Evolutionary conservation across 2,329 filamentous ascomycete species (phyloP), one percentile per base, ranked within the genome.

Genomic region (Cytospora piceicola): DNA sequence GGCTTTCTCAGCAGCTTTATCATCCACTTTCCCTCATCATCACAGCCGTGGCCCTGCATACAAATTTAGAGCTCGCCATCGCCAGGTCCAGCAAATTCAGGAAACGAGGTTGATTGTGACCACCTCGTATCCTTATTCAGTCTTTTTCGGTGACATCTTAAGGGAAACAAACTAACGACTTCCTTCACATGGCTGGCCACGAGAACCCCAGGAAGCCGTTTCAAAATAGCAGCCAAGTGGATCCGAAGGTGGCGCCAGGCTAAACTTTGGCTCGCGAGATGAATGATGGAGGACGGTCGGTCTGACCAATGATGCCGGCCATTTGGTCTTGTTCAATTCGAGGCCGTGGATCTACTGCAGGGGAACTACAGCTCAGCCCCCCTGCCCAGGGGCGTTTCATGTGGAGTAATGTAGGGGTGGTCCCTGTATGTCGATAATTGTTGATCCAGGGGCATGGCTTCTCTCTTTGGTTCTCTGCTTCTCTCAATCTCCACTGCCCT

Each of bases 351-450:
- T 54, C 60, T 66, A 64, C 60, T 63, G 61, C 64, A 66, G 64
- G 64, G 64, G 64, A 30, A 54, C 27, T 32, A 52, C 46, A 49
- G 59, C 58, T 58, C 24, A 57, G 55, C 46, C 64, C 64, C 64
- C 64, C 58, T 62, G 64, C 62, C 65, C 58, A 58, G 58, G 36
- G 61, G 34, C 58, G 65, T 67, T 67, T 67, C 62, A 60, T 65
- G 63, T 67, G 65, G 58, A 51, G 62, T 29, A 22, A 8, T 56
- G 20, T 58, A 29, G 49, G 58, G 65, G 53, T 59, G 15, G 8
- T 58, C 63, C 65, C 61, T 67, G 65, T 27, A 34, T 22, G 36
- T 30, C 49, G 34, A 39, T 63, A 61, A 67, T 65, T 59, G 56
- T 53, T 63, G 53, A 52, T 3, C 61, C 65, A 67, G 65, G 65